Base-by-base conservation (phyloP, 371 early-diverging fungal genomes). In the Mycotypha africana region DNA sequence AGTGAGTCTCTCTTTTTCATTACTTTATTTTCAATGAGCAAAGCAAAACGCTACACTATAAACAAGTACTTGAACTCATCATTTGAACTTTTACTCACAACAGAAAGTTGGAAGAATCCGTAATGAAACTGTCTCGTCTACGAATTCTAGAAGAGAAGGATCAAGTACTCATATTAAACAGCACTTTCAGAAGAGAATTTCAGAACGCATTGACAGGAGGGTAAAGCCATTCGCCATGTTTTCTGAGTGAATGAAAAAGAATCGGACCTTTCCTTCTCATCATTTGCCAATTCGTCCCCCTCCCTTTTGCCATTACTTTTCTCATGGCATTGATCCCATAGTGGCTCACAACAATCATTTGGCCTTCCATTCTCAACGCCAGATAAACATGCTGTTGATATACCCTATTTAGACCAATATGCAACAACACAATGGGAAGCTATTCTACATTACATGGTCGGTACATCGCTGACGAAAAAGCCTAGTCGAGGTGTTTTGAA, bases 391-490 rank as follows among this genome's bases (percentile, higher is more conserved):
- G 62, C 66, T 20, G 84, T 90, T 2, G 84, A 81, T 38, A 70
- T 81, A 28, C 65, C 65, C 3, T 85, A 80, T 47, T 61, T 95
- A 55, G 92, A 91, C 57, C 65, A 75, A 32, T 86, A 93, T 58
- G 90, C 96, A 6, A 78, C 76, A 20, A 81, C 87, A 42, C 78
- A 82, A 38, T 95, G 97, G 95, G 95, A 96, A 67, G 65, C 89
- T 7, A 92, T 97, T 44, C 59, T 97, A 47, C 95, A 95, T 54
- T 95, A 79, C 44, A 88, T 97, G 86, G 95, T 96, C 11, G 96
- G 97, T 0, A 92, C 90, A 1, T 77, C 82, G n/a, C 70, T 76
- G 11, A 77, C 78, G 10, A 70, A 76, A 8, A 70, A 67, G 35
- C 86, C 86, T 8, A 82, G 89, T 37, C 78, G 76, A 28, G 89